Evolutionary conservation across 768 basidiomycete genomes (phyloP).

Genomic region (Russula lepida): DNA sequence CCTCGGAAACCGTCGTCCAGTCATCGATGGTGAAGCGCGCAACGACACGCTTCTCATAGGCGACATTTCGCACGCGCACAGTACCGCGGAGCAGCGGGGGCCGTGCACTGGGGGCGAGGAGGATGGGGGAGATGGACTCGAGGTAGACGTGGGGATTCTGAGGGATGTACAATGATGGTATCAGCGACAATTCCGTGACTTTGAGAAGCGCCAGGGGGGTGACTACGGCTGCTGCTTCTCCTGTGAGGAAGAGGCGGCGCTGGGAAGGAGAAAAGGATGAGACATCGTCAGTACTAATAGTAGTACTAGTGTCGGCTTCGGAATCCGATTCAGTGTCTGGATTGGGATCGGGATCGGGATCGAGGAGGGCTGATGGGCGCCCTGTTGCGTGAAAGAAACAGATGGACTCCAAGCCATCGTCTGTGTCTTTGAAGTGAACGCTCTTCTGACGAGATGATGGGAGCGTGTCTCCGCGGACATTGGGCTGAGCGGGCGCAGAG

Average conservation of each 20-base stretch:
- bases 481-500: too few relatives aligned
- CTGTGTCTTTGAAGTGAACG: constrained; percentile 7
- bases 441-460: neutral
- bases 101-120: neutral
- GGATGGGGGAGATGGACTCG: neutral
- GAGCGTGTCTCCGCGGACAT: neutral
- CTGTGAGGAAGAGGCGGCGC: neutral
- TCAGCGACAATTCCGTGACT: neutral
- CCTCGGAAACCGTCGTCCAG: constrained; percentile 46
- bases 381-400: neutral
- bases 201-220: neutral
- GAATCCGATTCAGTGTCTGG: constrained; percentile 4
- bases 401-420: neutral
- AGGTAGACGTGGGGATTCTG: neutral
- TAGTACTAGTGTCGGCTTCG: neutral
- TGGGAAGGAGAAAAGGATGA: too few relatives aligned
- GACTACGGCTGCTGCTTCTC: neutral
- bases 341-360: neutral
- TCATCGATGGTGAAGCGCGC: constrained; percentile 43
- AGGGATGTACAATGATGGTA: neutral
- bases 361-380: constrained; percentile 1
- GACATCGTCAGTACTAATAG: neutral
- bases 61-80: constrained; percentile 38
- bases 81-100: constrained; percentile 30
- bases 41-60: constrained; percentile 40